Percentiles rank a stretch among this genome's conserved stretches.
Evolutionary conservation across 345 rosid species (phyloP).

Genomic region (Geranium rotundifolium): DNA sequence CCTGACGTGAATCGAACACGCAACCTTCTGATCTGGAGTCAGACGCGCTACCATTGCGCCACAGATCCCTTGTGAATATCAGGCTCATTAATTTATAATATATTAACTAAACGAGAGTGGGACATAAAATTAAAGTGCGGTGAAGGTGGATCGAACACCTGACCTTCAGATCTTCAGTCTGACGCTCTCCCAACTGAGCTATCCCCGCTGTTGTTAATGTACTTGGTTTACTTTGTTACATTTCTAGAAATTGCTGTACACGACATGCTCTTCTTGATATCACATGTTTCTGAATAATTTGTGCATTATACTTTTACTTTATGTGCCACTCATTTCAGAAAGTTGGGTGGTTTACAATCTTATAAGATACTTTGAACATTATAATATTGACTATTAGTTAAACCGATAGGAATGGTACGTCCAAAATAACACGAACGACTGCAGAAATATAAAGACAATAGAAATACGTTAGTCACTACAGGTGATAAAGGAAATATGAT

Average conservation of each 20-base stretch:
- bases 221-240: too few species aligned
- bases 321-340: background rate
- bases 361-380: background rate
- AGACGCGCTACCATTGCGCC: slow-evolving; percentile 17
- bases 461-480: background rate
- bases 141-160: slow-evolving; percentile 95
- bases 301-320: background rate
- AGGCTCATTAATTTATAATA: too few species aligned
- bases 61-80: background rate
- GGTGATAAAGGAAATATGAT: background rate
- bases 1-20: slow-evolving; percentile 95
- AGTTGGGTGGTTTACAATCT: background rate
- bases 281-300: background rate
- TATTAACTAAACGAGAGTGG: too few species aligned
- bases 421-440: slow-evolving; percentile 99
- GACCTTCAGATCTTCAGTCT: slow-evolving; percentile 99
- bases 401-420: slow-evolving; percentile 62
- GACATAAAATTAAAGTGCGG: slow-evolving; percentile 27
- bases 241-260: too few species aligned
- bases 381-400: background rate
- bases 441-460: slow-evolving; percentile 26
- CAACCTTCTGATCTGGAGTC: slow-evolving; percentile 99
- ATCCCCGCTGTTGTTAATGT: slow-evolving; percentile 41
- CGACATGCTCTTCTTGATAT: too few species aligned
- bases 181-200: slow-evolving; percentile 99